phyloP scores from a whole-genome alignment of 148 eudicot species.

The Camellia lanceoleosa region DNA sequence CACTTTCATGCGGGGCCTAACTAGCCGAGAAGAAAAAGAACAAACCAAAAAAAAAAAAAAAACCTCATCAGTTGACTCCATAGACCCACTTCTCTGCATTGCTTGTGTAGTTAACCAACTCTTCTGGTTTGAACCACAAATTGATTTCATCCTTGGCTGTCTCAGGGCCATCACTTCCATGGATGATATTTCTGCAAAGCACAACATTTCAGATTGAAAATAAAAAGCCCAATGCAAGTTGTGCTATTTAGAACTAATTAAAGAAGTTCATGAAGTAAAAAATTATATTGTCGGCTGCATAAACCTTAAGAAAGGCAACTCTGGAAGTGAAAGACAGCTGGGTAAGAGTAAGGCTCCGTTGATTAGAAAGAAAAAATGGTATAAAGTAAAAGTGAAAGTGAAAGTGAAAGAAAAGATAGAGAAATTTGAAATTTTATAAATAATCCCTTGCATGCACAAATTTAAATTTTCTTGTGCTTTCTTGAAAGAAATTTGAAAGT shows the following conservation, averaged over 20 bases:
- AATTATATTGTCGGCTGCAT: neutral
- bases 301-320: neutral
- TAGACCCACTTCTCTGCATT: conserved; percentile 91
- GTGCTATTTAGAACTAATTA: neutral
- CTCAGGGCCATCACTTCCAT: conserved; percentile 98
- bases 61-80: conserved; percentile 53
- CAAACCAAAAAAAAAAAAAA: neutral
- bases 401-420: too few species aligned
- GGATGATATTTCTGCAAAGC: conserved; percentile 72
- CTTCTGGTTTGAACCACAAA: conserved; percentile 95
- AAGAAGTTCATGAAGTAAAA: neutral
- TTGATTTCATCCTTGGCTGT: conserved; percentile 92
- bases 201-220: neutral
- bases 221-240: neutral
- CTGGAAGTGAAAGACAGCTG: neutral
- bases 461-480: too few species aligned
- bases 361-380: too few species aligned
- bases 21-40: neutral
- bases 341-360: neutral
- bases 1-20: conserved; percentile 9
- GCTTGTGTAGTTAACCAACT: conserved; percentile 73
- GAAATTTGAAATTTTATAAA: too few species aligned
- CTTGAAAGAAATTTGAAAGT: too few species aligned
- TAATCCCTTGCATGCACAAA: too few species aligned
- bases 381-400: too few species aligned